These are phyloP conservation scores for Saussurea involucrata DNA, from an alignment of 129 eudicot species.

Conservation along the genomic window DNA sequence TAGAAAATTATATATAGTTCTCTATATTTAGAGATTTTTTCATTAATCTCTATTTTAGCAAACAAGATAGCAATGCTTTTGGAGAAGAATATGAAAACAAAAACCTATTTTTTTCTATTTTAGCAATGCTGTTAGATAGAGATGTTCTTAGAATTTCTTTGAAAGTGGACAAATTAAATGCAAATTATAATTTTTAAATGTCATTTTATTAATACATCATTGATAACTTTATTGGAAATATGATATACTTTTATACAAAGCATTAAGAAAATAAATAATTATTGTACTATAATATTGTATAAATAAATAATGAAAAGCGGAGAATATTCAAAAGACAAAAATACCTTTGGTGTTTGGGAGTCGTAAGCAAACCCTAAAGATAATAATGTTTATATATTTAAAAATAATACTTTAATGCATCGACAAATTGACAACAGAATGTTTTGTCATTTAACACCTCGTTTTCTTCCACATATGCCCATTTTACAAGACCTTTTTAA, in stretches of 20 bases:
- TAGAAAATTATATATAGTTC: too few species aligned
- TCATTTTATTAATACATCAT: background rate
- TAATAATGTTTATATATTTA: background rate
- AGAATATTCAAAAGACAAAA: slow-evolving; percentile 36
- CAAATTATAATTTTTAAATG: too few species aligned
- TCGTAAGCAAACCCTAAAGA: slow-evolving; percentile 25
- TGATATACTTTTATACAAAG: background rate
- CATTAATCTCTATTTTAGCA: too few species aligned
- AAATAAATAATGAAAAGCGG: background rate
- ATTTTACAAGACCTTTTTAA: background rate
- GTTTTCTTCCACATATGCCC: slow-evolving; percentile 39
- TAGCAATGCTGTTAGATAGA: too few species aligned
- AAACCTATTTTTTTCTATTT: too few species aligned
- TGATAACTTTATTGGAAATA: background rate
- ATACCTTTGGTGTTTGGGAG: slow-evolving; percentile 36
- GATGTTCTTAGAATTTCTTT: too few species aligned
- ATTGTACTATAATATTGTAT: background rate
- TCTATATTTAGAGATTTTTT: too few species aligned
- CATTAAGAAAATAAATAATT: background rate
- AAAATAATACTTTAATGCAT: background rate
- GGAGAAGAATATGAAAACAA: too few species aligned
- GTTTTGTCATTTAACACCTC: slow-evolving; percentile 43
- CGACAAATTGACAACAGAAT: slow-evolving; percentile 41
- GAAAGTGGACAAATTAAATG: too few species aligned
- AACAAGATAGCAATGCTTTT: too few species aligned